Evolutionary conservation across 78 protist species (phyloP).

Genomic region (Dictyostelium citrinum): DNA sequence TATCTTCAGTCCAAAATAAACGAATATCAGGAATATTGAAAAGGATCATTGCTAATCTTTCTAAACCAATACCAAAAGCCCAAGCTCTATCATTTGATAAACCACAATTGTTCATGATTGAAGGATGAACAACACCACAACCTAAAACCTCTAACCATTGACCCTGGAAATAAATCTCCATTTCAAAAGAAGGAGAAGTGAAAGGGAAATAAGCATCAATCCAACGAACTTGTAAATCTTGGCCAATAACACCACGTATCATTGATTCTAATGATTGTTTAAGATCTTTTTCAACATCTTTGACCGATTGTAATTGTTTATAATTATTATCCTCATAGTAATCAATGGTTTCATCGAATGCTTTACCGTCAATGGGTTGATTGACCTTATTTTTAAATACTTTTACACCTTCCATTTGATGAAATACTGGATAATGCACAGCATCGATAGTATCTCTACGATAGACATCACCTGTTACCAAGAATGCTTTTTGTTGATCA

Average conservation of each 20-base stretch:
- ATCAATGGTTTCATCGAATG: neutral
- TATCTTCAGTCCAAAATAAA: constrained; percentile 94
- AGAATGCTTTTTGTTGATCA: constrained; percentile 42
- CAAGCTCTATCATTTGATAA: constrained; percentile 78
- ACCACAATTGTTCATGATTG: constrained; percentile 59
- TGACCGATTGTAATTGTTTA: neutral
- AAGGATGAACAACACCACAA: constrained; percentile 90
- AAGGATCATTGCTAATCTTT: constrained; percentile 94
- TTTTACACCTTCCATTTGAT: constrained; percentile 90
- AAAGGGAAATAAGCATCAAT: constrained; percentile 94
- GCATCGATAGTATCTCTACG: constrained; percentile 92
- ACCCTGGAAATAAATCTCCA: constrained; percentile 88
- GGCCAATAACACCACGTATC: constrained; percentile 53
- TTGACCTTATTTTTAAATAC: neutral
- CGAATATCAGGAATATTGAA: constrained; percentile 95
- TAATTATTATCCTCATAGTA: neutral
- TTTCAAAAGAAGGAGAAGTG: constrained; percentile 91
- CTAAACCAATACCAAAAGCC: constrained; percentile 97
- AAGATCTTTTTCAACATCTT: constrained; percentile 40
- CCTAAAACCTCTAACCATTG: constrained; percentile 93
- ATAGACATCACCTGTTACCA: constrained; percentile 92
- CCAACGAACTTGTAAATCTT: constrained; percentile 82
- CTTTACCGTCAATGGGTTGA: neutral
- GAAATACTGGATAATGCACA: constrained; percentile 93
- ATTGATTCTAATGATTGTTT: constrained; percentile 60